Percentiles rank a stretch among this genome's conserved stretches.
Evolutionary conservation across 208 protist species (phyloP).

Genomic region (Acanthamoeba pearcei): DNA sequence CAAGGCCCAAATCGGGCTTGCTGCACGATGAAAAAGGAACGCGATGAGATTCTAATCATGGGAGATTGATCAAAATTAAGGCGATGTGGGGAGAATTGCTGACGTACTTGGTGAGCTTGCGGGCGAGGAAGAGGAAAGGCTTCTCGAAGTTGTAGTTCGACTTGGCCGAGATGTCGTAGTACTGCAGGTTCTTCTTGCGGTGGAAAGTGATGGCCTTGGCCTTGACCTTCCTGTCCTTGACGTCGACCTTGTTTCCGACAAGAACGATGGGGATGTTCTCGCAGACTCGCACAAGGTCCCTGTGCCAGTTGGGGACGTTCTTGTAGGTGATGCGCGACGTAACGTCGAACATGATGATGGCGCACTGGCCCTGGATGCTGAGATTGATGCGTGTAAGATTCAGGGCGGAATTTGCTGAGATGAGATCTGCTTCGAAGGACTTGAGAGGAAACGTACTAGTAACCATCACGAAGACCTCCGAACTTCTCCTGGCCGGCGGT

Average conservation of each 20-base stretch:
- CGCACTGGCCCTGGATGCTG: slow-evolving; percentile 97
- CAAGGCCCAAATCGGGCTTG: slow-evolving; percentile 72
- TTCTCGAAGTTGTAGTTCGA: slow-evolving; percentile 99
- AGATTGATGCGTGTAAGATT: background rate
- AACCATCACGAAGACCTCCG: slow-evolving; percentile 99
- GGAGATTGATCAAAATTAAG: background rate
- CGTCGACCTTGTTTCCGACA: slow-evolving; percentile 99
- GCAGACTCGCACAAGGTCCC: slow-evolving; percentile 99
- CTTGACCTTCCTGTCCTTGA: slow-evolving; percentile 99
- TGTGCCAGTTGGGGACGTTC: slow-evolving; percentile 99
- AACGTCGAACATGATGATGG: slow-evolving; percentile 99
- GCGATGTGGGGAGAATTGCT: background rate
- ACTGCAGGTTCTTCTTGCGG: slow-evolving; percentile 99
- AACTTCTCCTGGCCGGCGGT: slow-evolving; percentile 99
- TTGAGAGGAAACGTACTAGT: slow-evolving; percentile 95
- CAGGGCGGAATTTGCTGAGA: background rate
- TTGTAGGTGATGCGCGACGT: slow-evolving; percentile 99
- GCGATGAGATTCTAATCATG: background rate
- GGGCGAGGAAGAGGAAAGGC: slow-evolving; percentile 99
- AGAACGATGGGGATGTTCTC: slow-evolving; percentile 99
- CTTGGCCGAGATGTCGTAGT: slow-evolving; percentile 99
- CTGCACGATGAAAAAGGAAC: slow-evolving; percentile 11
- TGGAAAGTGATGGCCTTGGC: slow-evolving; percentile 99
- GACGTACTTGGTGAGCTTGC: slow-evolving; percentile 94
- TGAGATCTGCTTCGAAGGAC: background rate